These are phyloP conservation scores for Globisporangium polare DNA, from an alignment of 352 stramenopile genomes.

Conservation along the genomic window DNA sequence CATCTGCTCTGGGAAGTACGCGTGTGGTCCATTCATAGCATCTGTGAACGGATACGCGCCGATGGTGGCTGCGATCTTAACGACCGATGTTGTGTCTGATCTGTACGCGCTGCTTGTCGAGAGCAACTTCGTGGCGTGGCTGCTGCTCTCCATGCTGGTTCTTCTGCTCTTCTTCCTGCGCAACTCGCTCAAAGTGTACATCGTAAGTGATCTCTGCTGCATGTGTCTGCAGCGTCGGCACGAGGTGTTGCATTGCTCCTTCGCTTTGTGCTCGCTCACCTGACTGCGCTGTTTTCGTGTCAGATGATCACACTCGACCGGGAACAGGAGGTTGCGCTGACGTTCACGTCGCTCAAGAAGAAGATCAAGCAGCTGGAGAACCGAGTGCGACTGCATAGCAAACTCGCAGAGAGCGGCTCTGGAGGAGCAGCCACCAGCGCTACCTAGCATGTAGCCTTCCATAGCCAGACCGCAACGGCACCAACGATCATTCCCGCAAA, in stretches of 20 bases:
- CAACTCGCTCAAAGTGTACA: conserved; percentile 50
- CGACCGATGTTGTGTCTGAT: conserved; percentile 23
- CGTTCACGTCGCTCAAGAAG: conserved; percentile 45
- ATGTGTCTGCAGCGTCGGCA: neutral
- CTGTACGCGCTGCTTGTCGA: conserved; percentile 33
- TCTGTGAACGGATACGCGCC: conserved; percentile 39
- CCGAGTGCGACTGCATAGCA: conserved; percentile 47
- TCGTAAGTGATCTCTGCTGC: conserved; percentile 22
- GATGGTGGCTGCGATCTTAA: conserved; percentile 27
- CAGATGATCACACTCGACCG: conserved; percentile 39
- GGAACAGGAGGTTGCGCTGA: conserved; percentile 45
- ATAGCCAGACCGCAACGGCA: neutral
- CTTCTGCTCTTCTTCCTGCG: conserved; percentile 45
- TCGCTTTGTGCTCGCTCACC: neutral
- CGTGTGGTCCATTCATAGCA: conserved; percentile 56
- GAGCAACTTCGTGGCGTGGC: conserved; percentile 39
- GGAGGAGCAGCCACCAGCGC: neutral
- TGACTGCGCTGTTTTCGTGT: neutral
- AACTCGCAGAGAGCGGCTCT: neutral
- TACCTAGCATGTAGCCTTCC: neutral
- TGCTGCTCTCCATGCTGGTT: conserved; percentile 26
- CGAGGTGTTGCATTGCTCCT: neutral
- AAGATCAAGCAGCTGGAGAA: conserved; percentile 67
- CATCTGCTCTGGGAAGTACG: conserved; percentile 35
- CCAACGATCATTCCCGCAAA: neutral